Conservation (phyloP, 768 basidiomycete species). For the Fibroporia radiculosa region DNA sequence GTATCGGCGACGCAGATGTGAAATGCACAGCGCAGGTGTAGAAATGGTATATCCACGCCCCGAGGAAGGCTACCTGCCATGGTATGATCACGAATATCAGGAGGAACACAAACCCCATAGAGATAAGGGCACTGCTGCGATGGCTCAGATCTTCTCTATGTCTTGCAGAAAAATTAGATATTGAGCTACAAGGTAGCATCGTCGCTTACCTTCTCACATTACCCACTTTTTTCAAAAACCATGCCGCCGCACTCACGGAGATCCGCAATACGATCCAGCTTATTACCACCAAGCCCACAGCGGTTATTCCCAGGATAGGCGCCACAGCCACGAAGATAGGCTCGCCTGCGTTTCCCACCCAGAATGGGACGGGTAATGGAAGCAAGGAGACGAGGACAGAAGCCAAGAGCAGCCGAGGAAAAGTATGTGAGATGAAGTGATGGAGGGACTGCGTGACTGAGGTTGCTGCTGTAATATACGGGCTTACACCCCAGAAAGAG, state of each 20-base stretch:
- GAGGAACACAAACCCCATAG: slow-evolving; percentile 51
- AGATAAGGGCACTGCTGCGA: slow-evolving; percentile 43
- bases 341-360: slow-evolving; percentile 55
- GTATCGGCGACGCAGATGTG: slow-evolving; percentile 4
- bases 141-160: slow-evolving; percentile 21
- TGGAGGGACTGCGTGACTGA: slow-evolving; percentile 39
- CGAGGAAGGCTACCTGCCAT: slow-evolving; percentile 87
- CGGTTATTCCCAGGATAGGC: slow-evolving; percentile 46
- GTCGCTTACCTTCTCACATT: not conserved
- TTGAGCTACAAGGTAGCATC: not conserved
- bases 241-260: slow-evolving; percentile 26
- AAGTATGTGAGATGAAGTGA: slow-evolving; percentile 29
- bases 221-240: not conserved
- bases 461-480: slow-evolving; percentile 22
- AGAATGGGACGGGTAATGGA: slow-evolving; percentile 47
- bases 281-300: slow-evolving; percentile 56
- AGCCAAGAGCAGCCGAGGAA: slow-evolving; percentile 35
- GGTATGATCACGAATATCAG: slow-evolving; percentile 76
- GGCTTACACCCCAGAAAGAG: slow-evolving; percentile 34
- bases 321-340: slow-evolving; percentile 43
- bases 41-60: slow-evolving; percentile 75
- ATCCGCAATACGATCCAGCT: slow-evolving; percentile 47
- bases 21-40: slow-evolving; percentile 43
- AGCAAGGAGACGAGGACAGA: slow-evolving; percentile 43
- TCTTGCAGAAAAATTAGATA: not conserved